phyloP scores from a whole-genome alignment of 2,329 filamentous ascomycete species.

The Colletotrichum euphorbiae region DNA sequence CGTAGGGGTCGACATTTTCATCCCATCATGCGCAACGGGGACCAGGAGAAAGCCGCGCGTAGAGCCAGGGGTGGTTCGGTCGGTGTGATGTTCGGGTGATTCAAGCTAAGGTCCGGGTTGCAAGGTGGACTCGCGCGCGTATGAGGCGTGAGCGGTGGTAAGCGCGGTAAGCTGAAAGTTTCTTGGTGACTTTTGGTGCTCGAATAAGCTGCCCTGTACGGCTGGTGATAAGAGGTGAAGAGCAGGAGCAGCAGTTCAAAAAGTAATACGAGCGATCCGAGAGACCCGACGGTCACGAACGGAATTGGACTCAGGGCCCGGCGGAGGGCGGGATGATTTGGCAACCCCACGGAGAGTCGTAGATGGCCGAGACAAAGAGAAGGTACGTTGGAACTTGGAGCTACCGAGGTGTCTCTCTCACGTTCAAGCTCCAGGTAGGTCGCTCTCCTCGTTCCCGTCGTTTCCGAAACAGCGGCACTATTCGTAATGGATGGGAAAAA shows the following conservation, averaged over 20 bases:
- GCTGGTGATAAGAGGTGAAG: background rate
- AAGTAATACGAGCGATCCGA: slow-evolving; percentile 32
- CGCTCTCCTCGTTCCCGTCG: slow-evolving; percentile 25
- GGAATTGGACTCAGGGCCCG: slow-evolving; percentile 2
- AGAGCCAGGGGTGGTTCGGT: background rate
- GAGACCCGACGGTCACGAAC: slow-evolving; percentile 21
- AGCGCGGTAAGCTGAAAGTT: slow-evolving; percentile 23
- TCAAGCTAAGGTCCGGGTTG: background rate
- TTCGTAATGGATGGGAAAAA: background rate
- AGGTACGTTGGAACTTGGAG: background rate
- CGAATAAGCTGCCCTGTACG: background rate
- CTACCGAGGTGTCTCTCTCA: background rate
- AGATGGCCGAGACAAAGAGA: slow-evolving; percentile 15
- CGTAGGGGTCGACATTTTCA: slow-evolving; percentile 39
- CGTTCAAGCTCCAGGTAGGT: background rate
- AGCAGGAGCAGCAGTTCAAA: slow-evolving; percentile 13
- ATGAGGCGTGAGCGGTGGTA: background rate
- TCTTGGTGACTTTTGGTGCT: background rate
- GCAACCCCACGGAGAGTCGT: slow-evolving; percentile 17
- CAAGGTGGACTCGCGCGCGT: background rate
- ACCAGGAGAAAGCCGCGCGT: slow-evolving; percentile 5
- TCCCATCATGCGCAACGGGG: slow-evolving; percentile 34
- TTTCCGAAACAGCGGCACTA: slow-evolving; percentile 14
- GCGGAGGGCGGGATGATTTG: slow-evolving; percentile 16
- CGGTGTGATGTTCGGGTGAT: background rate